A percentile compares a stretch with the other conserved stretches of the same genome.
phyloP scores from a whole-genome alignment of 371 early-diverging fungal species.

The Mucor velutinosus region DNA sequence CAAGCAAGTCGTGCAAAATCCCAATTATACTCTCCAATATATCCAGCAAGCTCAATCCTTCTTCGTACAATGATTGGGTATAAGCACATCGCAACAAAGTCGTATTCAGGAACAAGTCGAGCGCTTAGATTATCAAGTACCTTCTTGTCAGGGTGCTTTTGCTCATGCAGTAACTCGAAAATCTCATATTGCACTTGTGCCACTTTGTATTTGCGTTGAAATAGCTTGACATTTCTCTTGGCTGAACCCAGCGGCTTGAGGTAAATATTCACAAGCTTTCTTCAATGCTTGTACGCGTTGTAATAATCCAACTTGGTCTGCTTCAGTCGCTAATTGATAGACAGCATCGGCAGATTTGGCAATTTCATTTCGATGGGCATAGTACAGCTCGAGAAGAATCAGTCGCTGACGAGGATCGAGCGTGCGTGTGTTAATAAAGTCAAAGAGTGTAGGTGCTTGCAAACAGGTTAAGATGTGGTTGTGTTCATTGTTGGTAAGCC shows the following conservation, averaged over 20 bases:
- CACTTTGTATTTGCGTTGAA: not conserved
- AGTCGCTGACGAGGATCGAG: not conserved
- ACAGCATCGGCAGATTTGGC: conserved; percentile 3
- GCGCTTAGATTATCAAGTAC: not conserved
- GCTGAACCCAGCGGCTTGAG: not conserved
- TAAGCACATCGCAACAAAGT: conserved; percentile 8
- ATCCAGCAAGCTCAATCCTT: conserved; percentile 20
- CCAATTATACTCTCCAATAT: conserved; percentile 13
- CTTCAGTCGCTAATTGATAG: not conserved
- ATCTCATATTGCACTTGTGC: not conserved
- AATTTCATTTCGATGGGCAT: conserved; percentile 1
- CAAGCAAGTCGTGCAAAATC: conserved; percentile 13
- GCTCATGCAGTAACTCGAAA: not conserved
- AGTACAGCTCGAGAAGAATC: conserved; percentile 7
- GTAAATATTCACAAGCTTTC: conserved; percentile 2
- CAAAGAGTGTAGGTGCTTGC: not conserved
- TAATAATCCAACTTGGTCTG: not conserved
- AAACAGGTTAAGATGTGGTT: not conserved
- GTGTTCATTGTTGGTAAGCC: conserved; percentile 9
- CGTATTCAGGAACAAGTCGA: conserved; percentile 2
- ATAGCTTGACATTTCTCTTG: not conserved
- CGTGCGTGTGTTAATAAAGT: conserved; percentile 9
- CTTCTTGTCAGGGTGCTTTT: not conserved
- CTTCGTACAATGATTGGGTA: conserved; percentile 13
- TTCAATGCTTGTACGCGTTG: not conserved